Conservation (phyloP, 768 basidiomycete genomes). For the Xanthoconium stramineum region DNA sequence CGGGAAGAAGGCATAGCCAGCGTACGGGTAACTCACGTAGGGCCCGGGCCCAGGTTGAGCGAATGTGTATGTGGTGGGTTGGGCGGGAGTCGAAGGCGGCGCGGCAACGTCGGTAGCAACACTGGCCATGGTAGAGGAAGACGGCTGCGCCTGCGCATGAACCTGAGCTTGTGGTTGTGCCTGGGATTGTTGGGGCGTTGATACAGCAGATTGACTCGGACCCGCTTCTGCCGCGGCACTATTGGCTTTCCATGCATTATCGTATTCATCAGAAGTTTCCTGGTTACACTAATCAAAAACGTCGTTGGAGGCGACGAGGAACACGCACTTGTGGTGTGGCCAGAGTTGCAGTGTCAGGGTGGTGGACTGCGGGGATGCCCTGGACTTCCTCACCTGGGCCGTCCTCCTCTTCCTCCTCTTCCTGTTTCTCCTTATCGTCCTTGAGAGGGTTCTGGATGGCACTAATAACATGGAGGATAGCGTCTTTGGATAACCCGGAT, state of each 20-base stretch:
- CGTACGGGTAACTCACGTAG: conserved; percentile 38
- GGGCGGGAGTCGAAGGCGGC: conserved; percentile 22
- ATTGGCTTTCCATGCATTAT: conserved; percentile 63
- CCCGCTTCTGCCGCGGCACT: conserved; percentile 38
- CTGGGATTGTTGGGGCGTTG: conserved; percentile 22
- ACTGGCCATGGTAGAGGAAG: conserved; percentile 19
- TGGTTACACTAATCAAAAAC: conserved; percentile 16
- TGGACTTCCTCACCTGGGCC: conserved; percentile 31
- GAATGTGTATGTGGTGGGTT: conserved; percentile 30
- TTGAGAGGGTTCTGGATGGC: conserved; percentile 47
- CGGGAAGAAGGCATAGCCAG: conserved; percentile 32
- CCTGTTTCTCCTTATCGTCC: conserved; percentile 35
- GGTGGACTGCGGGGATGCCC: conserved; percentile 19
- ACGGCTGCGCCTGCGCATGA: conserved; percentile 15
- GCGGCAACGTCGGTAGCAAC: conserved; percentile 18
- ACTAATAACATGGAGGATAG: conserved; percentile 55
- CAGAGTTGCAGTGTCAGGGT: conserved; percentile 23
- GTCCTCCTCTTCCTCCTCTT: conserved; percentile 34
- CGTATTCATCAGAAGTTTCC: conserved; percentile 51
- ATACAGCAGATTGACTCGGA: conserved; percentile 20
- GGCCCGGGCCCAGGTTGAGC: conserved; percentile 26
- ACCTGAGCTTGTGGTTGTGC: conserved; percentile 19
- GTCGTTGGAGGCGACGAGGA: neutral
- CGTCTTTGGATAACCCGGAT: conserved; percentile 58
- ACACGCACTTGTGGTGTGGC: conserved; percentile 26